Evolutionary conservation across 2,329 filamentous ascomycete species (phyloP).

Genomic region (Aspergillus quadrilineatus): DNA sequence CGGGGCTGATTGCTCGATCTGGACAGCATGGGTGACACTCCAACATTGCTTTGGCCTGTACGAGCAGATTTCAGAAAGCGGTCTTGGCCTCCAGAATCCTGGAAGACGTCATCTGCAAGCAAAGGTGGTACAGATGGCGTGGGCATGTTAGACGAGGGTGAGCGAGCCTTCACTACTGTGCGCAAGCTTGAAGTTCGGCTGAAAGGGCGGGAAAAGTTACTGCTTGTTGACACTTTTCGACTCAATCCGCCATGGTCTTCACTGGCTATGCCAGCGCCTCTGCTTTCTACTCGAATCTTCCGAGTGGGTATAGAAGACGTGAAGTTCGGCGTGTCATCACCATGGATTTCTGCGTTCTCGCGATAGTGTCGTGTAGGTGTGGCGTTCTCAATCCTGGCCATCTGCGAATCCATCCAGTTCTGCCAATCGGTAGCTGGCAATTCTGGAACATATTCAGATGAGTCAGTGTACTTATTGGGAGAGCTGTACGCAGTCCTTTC

Average conservation of each 20-base stretch:
- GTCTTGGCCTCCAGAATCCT: not conserved
- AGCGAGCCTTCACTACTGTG: conserved; percentile 19
- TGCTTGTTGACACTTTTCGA: conserved; percentile 19
- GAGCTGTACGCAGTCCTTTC: conserved; percentile 33
- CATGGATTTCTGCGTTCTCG: conserved; percentile 40
- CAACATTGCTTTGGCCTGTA: conserved; percentile 3
- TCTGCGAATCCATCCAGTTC: conserved; percentile 39
- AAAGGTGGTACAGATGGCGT: conserved; percentile 7
- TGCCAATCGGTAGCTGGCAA: conserved; percentile 38
- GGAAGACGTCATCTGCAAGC: not conserved
- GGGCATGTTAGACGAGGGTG: not conserved
- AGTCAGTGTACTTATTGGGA: conserved; percentile 23
- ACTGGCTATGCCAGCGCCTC: not conserved
- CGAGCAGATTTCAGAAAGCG: conserved; percentile 4
- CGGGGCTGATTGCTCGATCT: conserved; percentile 23
- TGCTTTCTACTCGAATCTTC: not conserved
- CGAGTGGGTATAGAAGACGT: conserved; percentile 1
- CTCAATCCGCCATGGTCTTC: not conserved
- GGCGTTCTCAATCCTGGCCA: conserved; percentile 32
- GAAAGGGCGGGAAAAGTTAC: conserved; percentile 41
- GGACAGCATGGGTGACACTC: conserved; percentile 26
- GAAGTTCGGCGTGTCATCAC: conserved; percentile 23
- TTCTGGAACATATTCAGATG: conserved; percentile 3
- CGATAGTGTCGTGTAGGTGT: conserved; percentile 35
- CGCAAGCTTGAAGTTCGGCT: conserved; percentile 33